A percentile compares a stretch with the other conserved stretches of the same genome.
Conservation (phyloP, 805 yeast genomes). For the Cyberlindnera xylosilytica region DNA sequence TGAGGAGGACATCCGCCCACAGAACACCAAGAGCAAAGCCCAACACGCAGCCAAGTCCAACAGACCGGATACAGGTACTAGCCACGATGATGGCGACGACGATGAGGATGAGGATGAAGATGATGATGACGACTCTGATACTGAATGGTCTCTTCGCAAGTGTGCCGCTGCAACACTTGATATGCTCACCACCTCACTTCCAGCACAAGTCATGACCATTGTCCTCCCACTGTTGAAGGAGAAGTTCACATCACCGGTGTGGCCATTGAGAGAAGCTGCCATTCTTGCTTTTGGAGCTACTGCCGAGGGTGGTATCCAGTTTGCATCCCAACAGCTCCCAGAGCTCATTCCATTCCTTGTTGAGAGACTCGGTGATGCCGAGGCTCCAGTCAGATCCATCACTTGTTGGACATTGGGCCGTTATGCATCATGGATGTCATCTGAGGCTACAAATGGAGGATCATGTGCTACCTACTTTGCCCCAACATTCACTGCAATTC, state of each 20-base stretch:
- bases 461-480: slow-evolving; percentile 62
- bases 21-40: slow-evolving; percentile 62
- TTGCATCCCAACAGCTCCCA: slow-evolving; percentile 70
- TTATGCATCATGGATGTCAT: slow-evolving; percentile 77
- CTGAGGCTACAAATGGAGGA: slow-evolving; percentile 61
- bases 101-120: slow-evolving; percentile 40
- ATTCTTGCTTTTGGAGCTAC: slow-evolving; percentile 94
- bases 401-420: slow-evolving; percentile 95
- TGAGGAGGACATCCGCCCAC: slow-evolving; percentile 86
- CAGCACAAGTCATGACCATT: slow-evolving; percentile 61
- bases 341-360: slow-evolving; percentile 81
- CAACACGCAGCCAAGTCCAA: slow-evolving; percentile 25
- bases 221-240: slow-evolving; percentile 76
- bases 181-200: slow-evolving; percentile 63
- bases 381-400: slow-evolving; percentile 87
- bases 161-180: slow-evolving; percentile 95
- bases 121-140: slow-evolving; percentile 54
- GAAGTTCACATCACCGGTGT: slow-evolving; percentile 62
- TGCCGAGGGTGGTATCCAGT: slow-evolving; percentile 80
- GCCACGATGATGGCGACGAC: slow-evolving; percentile 64
- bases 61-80: slow-evolving; percentile 37
- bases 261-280: slow-evolving; percentile 93
- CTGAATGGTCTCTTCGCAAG: slow-evolving; percentile 88
- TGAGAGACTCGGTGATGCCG: slow-evolving; percentile 67
- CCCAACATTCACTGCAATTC: slow-evolving; percentile 75